Evolutionary conservation across 441 rosid species (phyloP), one percentile per base, ranked within the genome.

Genomic region (Syzygium syzygioides): DNA sequence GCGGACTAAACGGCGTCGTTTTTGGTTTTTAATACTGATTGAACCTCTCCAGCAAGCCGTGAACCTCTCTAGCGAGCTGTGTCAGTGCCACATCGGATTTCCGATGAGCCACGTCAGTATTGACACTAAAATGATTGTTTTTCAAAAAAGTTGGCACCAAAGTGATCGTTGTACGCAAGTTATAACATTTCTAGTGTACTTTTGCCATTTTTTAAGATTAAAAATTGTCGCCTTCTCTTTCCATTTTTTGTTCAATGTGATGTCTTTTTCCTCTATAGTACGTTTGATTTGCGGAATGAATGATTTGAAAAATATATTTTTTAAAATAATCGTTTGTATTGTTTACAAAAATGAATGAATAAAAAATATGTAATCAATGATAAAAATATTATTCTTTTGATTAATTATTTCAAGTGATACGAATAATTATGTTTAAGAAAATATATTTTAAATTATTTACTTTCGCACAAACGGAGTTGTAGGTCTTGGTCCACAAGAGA

Each of bases 341-440:
- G 0, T 3, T 68, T 3, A 1, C 1, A 19, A 18, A 68, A 68
- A 34, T n/a, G 26, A 19, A 34, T 62, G 5, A 10, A 34, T 0
- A 2, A 34, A 14, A 14, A 28, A 7, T 15, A 14, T 14, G 1
- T 30, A 18, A 7, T 19, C 1, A 5, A 66, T 4, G 32, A 32
- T 2, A 17, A 17, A 30, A 66, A 32, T 66, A 66, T 66, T 32
- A 45, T 66, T 9, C 34, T 3, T 4, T 64, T 0, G 13, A 66
- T 1, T 66, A 66, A 66, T 19, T 66, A 66, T 66, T 32, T 66
- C 0, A 66, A 66, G 6, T 9, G 14, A 8, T 18, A 32, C 3
- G 30, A 66, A 4, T 2, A 12, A 57, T 25, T 3, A 23, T 23
- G 25, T 57, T 57, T 4, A 10, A 0, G 2, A 57, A 57, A 26